These are phyloP conservation scores for Monilinia laxa DNA, from an alignment of 2,329 filamentous ascomycete genomes.

Conservation along the genomic window DNA sequence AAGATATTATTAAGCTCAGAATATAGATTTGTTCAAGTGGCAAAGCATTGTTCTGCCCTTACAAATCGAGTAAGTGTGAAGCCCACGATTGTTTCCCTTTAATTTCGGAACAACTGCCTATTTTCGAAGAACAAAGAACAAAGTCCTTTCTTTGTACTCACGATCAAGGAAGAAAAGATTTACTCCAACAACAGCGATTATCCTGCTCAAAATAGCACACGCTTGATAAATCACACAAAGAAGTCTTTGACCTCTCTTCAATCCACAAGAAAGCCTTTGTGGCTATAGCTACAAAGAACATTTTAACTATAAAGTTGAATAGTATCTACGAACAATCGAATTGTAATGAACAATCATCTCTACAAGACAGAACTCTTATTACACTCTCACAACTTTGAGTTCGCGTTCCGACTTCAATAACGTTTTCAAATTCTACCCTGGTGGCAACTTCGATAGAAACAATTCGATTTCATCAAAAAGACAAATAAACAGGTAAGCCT, in stretches of 20 bases:
- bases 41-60: constrained; percentile 9
- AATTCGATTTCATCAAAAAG: not conserved
- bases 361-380: not conserved
- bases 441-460: not conserved
- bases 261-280: not conserved
- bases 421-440: constrained; percentile 5
- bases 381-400: not conserved
- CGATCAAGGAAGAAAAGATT: not conserved
- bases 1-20: not conserved
- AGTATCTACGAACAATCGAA: not conserved
- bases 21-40: not conserved
- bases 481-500: not conserved
- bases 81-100: not conserved
- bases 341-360: constrained; percentile 10
- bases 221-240: not conserved
- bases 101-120: not conserved
- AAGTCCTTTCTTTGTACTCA: not conserved
- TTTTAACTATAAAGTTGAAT: not conserved
- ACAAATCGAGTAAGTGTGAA: not conserved
- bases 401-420: not conserved
- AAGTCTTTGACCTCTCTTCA: not conserved
- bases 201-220: not conserved
- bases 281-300: not conserved
- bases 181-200: not conserved
- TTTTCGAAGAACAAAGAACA: not conserved